These are phyloP conservation scores for Silene uniflora DNA, from an alignment of 148 eudicot species.

Conservation along the genomic window DNA sequence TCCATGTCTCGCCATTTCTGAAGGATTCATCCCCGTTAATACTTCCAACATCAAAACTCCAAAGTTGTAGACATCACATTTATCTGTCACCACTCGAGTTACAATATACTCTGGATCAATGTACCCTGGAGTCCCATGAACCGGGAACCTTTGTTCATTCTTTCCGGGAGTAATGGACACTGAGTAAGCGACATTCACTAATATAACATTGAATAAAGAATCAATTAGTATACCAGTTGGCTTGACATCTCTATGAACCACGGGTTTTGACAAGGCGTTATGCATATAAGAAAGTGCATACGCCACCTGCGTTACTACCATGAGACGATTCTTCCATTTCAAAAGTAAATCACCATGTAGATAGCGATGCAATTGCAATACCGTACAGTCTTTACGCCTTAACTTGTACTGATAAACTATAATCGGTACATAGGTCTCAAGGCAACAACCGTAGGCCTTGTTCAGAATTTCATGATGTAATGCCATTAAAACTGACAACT, in stretches of 20 bases:
- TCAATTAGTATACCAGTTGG: slow-evolving; percentile 22
- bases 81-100: slow-evolving; percentile 19
- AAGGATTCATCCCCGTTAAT: slow-evolving; percentile 14
- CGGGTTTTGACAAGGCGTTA: slow-evolving; percentile 25
- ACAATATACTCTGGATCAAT: slow-evolving; percentile 27
- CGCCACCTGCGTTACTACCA: slow-evolving; percentile 22
- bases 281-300: slow-evolving; percentile 38
- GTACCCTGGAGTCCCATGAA: slow-evolving; percentile 28
- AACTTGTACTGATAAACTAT: slow-evolving; percentile 19
- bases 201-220: slow-evolving; percentile 16
- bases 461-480: slow-evolving; percentile 20
- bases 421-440: slow-evolving; percentile 26
- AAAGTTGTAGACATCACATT: slow-evolving; percentile 31
- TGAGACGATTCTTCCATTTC: slow-evolving; percentile 22
- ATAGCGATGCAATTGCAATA: slow-evolving; percentile 12
- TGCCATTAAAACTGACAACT: slow-evolving; percentile 12
- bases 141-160: slow-evolving; percentile 10
- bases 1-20: neutral
- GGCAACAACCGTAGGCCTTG: slow-evolving; percentile 30
- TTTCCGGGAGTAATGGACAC: slow-evolving; percentile 20
- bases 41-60: slow-evolving; percentile 28
- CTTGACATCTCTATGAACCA: slow-evolving; percentile 32
- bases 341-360: slow-evolving; percentile 20
- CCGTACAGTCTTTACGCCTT: neutral
- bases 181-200: slow-evolving; percentile 25